Percentiles rank a stretch among this genome's conserved stretches.
phyloP scores from a whole-genome alignment of 1,284 basidiomycete genomes.

The Ustilago lituana region DNA sequence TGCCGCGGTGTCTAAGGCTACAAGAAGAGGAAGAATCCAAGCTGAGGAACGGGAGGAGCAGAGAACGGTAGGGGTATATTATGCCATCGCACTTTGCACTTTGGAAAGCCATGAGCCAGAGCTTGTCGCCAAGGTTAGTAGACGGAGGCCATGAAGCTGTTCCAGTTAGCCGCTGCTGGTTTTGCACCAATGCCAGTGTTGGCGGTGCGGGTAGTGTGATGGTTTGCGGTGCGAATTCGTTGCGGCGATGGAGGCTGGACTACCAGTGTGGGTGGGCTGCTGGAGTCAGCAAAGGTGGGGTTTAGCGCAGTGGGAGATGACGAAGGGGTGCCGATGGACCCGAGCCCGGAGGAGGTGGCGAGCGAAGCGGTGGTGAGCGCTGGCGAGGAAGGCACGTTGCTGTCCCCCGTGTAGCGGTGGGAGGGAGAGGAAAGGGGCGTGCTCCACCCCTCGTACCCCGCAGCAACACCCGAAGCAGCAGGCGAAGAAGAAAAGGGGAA shows the following conservation, averaged over 20 bases:
- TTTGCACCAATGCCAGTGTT: too few relatives aligned
- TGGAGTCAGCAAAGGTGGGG: too few relatives aligned
- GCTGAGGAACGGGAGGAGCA: background rate
- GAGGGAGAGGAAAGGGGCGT: slow-evolving; percentile 3
- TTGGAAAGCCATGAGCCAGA: background rate
- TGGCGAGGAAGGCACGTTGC: too few relatives aligned
- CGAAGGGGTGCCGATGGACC: slow-evolving; percentile 1
- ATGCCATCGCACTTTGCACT: too few relatives aligned
- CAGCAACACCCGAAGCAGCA: too few relatives aligned
- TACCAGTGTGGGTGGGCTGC: slow-evolving; percentile 35
- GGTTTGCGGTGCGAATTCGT: slow-evolving; percentile 2
- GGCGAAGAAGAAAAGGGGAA: too few relatives aligned
- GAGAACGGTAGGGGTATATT: background rate
- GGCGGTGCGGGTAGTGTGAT: too few relatives aligned
- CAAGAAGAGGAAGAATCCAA: background rate
- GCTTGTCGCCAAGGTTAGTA: slow-evolving; percentile 16
- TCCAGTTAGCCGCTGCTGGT: slow-evolving; percentile 2
- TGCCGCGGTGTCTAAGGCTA: too few relatives aligned
- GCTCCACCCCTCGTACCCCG: slow-evolving; percentile 5
- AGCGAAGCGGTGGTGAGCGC: slow-evolving; percentile 17
- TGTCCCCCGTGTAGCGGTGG: too few relatives aligned
- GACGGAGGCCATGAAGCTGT: slow-evolving; percentile 20
- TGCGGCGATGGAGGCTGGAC: slow-evolving; percentile 39
- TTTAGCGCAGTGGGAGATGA: slow-evolving; percentile 16
- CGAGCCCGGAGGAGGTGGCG: background rate